A percentile compares a stretch with the other conserved stretches of the same genome.
phyloP scores from a whole-genome alignment of 78 protist species.

The Dictyostelium brefeldianum region DNA sequence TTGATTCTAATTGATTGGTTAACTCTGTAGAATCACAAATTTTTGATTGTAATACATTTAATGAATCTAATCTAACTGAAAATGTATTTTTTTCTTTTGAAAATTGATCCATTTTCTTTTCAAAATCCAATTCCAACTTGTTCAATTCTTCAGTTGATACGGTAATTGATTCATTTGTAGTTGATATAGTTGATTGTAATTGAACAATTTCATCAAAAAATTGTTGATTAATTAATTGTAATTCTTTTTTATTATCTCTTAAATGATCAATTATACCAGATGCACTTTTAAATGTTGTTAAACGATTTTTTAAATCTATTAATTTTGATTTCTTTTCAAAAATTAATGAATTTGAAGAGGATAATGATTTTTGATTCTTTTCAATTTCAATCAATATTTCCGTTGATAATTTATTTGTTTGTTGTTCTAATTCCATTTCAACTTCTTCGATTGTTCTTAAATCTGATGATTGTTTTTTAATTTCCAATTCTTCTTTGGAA shows the following conservation, averaged over 20 bases:
- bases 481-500: not conserved
- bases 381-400: too few species aligned
- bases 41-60: not conserved
- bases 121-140: not conserved
- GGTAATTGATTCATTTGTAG: not conserved
- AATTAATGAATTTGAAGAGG: not conserved
- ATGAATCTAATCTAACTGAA: conserved; percentile 1
- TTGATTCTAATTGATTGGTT: not conserved
- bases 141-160: not conserved
- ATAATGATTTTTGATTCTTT: too few species aligned
- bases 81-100: conserved; percentile 56
- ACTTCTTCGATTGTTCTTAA: conserved; percentile 13
- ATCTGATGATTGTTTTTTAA: not conserved
- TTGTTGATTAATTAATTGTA: not conserved
- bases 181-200: not conserved
- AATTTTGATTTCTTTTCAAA: not conserved
- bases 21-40: not conserved
- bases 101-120: conserved; percentile 5
- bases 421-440: not conserved
- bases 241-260: conserved; percentile 1
- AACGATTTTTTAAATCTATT: not conserved
- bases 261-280: conserved; percentile 20
- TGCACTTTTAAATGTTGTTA: not conserved
- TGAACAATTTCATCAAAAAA: not conserved
- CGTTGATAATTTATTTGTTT: not conserved